A percentile compares a stretch with the other conserved stretches of the same genome.
Conservation (phyloP, 768 basidiomycete species). For the Suillus ampliporus region DNA sequence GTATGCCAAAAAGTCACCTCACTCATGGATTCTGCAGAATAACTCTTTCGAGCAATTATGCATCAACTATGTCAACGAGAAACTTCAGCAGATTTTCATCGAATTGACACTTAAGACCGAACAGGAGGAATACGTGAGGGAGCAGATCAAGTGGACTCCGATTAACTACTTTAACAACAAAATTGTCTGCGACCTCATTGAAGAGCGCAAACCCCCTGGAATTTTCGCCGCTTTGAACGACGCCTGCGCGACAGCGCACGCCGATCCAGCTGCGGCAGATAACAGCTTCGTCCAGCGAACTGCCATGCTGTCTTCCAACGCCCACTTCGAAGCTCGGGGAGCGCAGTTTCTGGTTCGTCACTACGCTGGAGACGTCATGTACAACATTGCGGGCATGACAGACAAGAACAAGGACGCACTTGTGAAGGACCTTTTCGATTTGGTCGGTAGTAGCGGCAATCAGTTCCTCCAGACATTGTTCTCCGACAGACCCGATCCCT, state of each 20-base stretch:
- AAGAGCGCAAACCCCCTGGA: conserved; percentile 94
- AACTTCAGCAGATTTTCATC: conserved; percentile 99
- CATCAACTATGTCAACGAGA: conserved; percentile 99
- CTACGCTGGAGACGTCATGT: conserved; percentile 99
- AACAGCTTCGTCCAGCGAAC: conserved; percentile 95
- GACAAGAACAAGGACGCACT: conserved; percentile 99
- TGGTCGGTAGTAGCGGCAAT: conserved; percentile 81
- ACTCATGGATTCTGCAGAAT: conserved; percentile 54
- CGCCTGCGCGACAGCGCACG: conserved; percentile 98
- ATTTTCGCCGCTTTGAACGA: conserved; percentile 98
- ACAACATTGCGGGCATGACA: conserved; percentile 97
- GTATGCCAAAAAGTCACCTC: conserved; percentile 5
- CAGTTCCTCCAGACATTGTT: conserved; percentile 88
- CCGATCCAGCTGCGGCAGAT: conserved; percentile 95
- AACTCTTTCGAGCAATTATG: conserved; percentile 98
- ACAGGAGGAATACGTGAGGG: conserved; percentile 98
- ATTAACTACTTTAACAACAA: conserved; percentile 99
- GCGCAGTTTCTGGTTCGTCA: conserved; percentile 94
- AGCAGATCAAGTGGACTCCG: conserved; percentile 99
- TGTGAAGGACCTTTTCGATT: conserved; percentile 92
- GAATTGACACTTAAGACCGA: conserved; percentile 98
- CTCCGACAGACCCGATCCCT: conserved; percentile 93
- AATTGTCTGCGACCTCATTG: conserved; percentile 97
- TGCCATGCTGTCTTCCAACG: conserved; percentile 77
- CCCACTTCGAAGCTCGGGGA: conserved; percentile 95